Percentiles rank a stretch among this genome's conserved stretches.
Conservation (phyloP, 1,139 yeast species). For the Kurtzmaniella quercitrusa region DNA sequence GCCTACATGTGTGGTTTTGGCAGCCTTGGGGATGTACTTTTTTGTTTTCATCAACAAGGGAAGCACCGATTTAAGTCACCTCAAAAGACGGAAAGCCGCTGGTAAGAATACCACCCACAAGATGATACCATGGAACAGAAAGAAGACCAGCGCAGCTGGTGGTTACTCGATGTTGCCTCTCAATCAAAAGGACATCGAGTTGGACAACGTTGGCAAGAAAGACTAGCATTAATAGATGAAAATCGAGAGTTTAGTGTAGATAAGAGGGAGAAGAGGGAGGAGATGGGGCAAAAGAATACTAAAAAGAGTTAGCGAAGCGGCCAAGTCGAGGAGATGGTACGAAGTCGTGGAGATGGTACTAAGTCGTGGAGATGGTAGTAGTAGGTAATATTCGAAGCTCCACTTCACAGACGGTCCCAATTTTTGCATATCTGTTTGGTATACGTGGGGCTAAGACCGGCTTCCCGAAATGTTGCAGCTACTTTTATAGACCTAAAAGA, state of each 20-base stretch:
- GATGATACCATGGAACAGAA: conserved; percentile 26
- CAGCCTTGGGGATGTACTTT: conserved; percentile 58
- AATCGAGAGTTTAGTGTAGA: not conserved
- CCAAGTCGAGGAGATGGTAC: no score
- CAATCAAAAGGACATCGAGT: conserved; percentile 15
- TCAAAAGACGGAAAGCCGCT: conserved; percentile 47
- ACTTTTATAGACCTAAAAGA: no score
- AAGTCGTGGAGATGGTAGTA: no score
- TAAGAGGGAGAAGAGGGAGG: no score
- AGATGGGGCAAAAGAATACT: no score
- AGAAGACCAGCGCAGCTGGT: conserved; percentile 11
- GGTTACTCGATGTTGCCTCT: conserved; percentile 27
- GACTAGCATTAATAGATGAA: conserved; percentile 8
- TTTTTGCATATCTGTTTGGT: no score
- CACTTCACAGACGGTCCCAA: no score
- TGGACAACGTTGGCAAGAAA: conserved; percentile 10
- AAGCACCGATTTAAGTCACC: conserved; percentile 42
- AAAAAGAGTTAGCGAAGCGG: no score
- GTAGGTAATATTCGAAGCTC: no score
- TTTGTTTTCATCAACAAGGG: conserved; percentile 52
- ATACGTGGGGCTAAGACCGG: no score
- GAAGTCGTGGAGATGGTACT: no score
- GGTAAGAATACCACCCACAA: conserved; percentile 34
- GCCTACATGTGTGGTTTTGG: conserved; percentile 67
- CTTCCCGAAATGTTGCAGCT: no score